Percentiles rank a stretch among this genome's conserved stretches.
Conservation (phyloP, 495 filamentous ascomycete genomes). For the Neurospora tetrasperma region DNA sequence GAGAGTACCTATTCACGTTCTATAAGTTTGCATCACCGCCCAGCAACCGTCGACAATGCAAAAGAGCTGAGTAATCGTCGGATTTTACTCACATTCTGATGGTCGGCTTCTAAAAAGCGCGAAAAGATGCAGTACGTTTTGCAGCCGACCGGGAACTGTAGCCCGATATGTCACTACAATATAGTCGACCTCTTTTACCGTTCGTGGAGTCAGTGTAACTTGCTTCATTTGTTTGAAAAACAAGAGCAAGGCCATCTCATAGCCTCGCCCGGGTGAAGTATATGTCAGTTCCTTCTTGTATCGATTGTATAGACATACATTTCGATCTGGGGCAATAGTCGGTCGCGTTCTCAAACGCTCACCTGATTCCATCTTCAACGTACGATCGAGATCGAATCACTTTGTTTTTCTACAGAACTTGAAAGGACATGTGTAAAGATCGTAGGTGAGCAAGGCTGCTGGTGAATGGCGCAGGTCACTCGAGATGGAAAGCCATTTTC, state of each 20-base stretch:
- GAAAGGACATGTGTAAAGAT: background rate
- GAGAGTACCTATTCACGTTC: background rate
- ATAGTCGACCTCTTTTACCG: background rate
- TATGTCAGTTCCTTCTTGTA: background rate
- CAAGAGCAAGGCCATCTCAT: background rate
- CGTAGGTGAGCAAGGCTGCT: background rate
- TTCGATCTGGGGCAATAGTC: background rate
- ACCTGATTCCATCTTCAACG: background rate
- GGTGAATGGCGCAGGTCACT: background rate
- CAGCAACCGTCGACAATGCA: background rate
- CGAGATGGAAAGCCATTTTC: background rate
- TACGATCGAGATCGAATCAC: background rate
- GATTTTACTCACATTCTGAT: background rate
- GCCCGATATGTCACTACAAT: background rate
- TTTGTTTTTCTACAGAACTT: background rate
- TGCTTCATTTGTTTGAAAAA: background rate
- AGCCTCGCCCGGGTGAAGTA: background rate
- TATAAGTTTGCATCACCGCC: background rate
- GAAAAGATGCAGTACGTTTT: background rate
- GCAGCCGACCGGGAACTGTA: background rate
- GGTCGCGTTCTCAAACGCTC: background rate
- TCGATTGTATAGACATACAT: background rate
- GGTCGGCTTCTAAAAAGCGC: background rate
- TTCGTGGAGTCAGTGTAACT: background rate
- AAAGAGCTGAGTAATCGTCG: background rate